phyloP scores from a whole-genome alignment of 352 stramenopile genomes.

The Phytopythium boreale region DNA sequence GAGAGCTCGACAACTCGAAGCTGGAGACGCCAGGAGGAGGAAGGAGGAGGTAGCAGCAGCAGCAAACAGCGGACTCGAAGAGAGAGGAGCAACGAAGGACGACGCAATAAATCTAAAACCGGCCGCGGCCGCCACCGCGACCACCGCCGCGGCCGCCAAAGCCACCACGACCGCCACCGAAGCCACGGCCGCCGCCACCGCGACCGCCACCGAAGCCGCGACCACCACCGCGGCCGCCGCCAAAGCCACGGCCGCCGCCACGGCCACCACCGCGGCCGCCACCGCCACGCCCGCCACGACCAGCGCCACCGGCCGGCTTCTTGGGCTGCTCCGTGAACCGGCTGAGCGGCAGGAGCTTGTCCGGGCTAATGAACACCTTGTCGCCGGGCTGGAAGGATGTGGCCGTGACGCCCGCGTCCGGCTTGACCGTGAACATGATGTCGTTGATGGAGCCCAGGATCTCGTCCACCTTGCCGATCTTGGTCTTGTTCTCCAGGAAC shows the following conservation, averaged over 20 bases:
- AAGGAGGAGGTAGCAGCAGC: background rate
- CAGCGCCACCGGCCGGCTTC: constrained; percentile 43
- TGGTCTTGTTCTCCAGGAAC: constrained; percentile 99
- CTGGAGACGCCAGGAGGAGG: background rate
- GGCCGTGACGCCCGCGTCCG: constrained; percentile 92
- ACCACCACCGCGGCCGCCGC: constrained; percentile 29
- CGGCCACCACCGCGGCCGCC: constrained; percentile 37
- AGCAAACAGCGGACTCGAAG: constrained; percentile 3
- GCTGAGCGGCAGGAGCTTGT: constrained; percentile 95
- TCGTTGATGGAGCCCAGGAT: constrained; percentile 97
- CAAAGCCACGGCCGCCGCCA: constrained; percentile 33
- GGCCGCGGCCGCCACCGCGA: constrained; percentile 21
- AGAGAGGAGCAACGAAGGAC: constrained; percentile 15
- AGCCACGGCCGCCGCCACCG: constrained; percentile 27
- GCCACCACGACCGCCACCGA: constrained; percentile 29
- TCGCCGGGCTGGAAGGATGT: constrained; percentile 96
- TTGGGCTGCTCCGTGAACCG: constrained; percentile 94
- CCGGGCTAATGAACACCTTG: constrained; percentile 96
- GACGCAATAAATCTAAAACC: constrained; percentile 31
- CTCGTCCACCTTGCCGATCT: constrained; percentile 99
- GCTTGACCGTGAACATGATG: constrained; percentile 97
- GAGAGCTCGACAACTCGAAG: constrained; percentile 7
- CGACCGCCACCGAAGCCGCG: constrained; percentile 25
- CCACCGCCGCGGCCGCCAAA: constrained; percentile 33
- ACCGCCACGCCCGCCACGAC: constrained; percentile 36